A percentile compares a stretch with the other conserved stretches of the same genome.
phyloP scores from a whole-genome alignment of 768 basidiomycete genomes.

The Lentinula guzmanii region DNA sequence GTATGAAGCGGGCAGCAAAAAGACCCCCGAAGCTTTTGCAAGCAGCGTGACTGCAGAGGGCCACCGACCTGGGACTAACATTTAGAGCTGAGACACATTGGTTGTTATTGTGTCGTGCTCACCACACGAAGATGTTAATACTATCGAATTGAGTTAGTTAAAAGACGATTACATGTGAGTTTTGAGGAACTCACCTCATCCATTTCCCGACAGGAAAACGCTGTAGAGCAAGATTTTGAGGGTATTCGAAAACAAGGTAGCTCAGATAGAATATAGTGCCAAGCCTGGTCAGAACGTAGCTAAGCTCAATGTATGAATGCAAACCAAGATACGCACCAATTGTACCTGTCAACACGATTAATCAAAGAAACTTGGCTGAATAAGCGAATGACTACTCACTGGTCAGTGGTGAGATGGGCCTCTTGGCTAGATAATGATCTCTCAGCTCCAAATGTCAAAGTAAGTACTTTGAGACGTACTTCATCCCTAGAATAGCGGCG shows the following conservation, averaged over 20 bases:
- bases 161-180: not conserved
- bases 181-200: slow-evolving; percentile 50
- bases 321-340: not conserved
- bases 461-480: slow-evolving; percentile 20
- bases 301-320: not conserved
- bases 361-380: not conserved
- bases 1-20: slow-evolving; percentile 56
- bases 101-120: not conserved
- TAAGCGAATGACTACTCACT: slow-evolving; percentile 12
- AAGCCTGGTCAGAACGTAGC: slow-evolving; percentile 39
- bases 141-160: not conserved
- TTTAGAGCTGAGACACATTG: not conserved
- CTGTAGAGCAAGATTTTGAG: slow-evolving; percentile 68
- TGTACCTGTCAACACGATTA: not conserved
- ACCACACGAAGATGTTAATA: slow-evolving; percentile 62
- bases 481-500: slow-evolving; percentile 44
- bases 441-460: not conserved
- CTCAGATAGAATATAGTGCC: slow-evolving; percentile 72
- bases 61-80: slow-evolving; percentile 28
- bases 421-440: not conserved
- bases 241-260: slow-evolving; percentile 68
- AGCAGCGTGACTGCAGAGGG: slow-evolving; percentile 58
- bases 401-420: not conserved
- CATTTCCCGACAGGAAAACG: slow-evolving; percentile 74
- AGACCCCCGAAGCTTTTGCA: slow-evolving; percentile 65